Conservation (phyloP, 495 filamentous ascomycete genomes). For the Chaetomium cochliodes region DNA sequence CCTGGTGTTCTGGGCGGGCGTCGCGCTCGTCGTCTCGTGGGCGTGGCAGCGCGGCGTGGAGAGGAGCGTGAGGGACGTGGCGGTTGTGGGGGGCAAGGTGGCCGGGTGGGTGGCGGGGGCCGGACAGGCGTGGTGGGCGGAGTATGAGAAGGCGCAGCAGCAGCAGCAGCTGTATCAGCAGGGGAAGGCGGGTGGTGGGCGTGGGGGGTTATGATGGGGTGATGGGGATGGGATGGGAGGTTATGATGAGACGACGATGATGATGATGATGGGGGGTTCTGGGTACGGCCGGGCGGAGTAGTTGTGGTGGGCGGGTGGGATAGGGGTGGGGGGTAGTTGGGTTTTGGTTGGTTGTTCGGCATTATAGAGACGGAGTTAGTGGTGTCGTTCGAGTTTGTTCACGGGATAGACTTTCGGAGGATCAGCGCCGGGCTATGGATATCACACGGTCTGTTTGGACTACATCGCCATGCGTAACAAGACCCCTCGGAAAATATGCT, state of each 20-base stretch:
- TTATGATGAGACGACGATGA: too few relatives aligned
- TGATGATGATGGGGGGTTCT: too few relatives aligned
- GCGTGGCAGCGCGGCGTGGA: constrained; percentile 65
- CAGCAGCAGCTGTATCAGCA: neutral
- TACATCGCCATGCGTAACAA: neutral
- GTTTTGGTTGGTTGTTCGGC: neutral
- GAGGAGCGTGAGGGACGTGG: constrained; percentile 55
- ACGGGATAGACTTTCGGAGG: neutral
- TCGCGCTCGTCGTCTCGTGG: constrained; percentile 52
- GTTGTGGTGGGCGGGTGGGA: neutral
- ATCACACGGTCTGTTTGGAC: neutral
- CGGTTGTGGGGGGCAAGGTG: constrained; percentile 34
- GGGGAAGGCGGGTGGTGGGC: too few relatives aligned
- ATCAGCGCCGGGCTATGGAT: neutral
- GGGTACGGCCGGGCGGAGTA: too few relatives aligned
- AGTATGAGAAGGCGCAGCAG: constrained; percentile 49
- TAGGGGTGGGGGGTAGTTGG: too few relatives aligned
- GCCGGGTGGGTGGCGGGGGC: constrained; percentile 54
- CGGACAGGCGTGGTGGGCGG: constrained; percentile 55
- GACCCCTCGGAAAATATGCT: neutral
- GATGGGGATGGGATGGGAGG: too few relatives aligned
- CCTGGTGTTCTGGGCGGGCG: constrained; percentile 57
- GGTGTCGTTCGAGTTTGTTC: neutral
- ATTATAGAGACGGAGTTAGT: neutral
- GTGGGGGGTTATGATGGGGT: neutral